Conservation (phyloP, 768 basidiomycete genomes). For the Naganishia friedmannii region DNA sequence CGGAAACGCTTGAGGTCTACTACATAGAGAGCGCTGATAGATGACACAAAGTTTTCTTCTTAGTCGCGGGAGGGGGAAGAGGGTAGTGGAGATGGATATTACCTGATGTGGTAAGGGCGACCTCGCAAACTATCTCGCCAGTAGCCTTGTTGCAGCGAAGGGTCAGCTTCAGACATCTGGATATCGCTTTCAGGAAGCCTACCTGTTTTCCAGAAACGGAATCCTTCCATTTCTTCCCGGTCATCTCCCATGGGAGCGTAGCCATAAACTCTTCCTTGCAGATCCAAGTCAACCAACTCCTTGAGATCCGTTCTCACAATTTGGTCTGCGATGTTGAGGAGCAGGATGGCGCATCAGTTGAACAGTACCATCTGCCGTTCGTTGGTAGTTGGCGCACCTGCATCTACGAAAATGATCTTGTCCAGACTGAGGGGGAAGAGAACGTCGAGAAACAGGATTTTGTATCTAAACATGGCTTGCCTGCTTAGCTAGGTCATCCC, state of each 20-base stretch:
- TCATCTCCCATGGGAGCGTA: constrained; percentile 98
- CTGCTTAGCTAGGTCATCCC: background rate
- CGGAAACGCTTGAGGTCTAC: constrained; percentile 93
- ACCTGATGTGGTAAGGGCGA: constrained; percentile 93
- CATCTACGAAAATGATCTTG: constrained; percentile 98
- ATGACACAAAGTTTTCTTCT: background rate
- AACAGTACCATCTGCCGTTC: background rate
- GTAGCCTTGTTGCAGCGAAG: constrained; percentile 35
- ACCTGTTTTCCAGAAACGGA: constrained; percentile 97
- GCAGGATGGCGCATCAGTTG: background rate
- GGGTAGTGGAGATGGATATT: constrained; percentile 33
- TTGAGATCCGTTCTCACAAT: constrained; percentile 95
- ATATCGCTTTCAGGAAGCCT: constrained; percentile 9
- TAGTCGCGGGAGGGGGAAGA: background rate
- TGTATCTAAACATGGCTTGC: constrained; percentile 59
- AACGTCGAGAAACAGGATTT: constrained; percentile 97
- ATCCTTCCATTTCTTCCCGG: constrained; percentile 91
- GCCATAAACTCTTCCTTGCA: constrained; percentile 89
- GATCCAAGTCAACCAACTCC: constrained; percentile 86
- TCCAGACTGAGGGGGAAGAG: constrained; percentile 98
- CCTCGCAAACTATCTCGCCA: constrained; percentile 82
- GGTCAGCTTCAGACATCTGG: background rate
- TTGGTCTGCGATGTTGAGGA: constrained; percentile 41
- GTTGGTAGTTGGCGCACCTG: constrained; percentile 50
- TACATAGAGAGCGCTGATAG: constrained; percentile 83